These are phyloP conservation scores for Pulveroboletus sp. DNA, from an alignment of 768 basidiomycete genomes.

Conservation along the genomic window DNA sequence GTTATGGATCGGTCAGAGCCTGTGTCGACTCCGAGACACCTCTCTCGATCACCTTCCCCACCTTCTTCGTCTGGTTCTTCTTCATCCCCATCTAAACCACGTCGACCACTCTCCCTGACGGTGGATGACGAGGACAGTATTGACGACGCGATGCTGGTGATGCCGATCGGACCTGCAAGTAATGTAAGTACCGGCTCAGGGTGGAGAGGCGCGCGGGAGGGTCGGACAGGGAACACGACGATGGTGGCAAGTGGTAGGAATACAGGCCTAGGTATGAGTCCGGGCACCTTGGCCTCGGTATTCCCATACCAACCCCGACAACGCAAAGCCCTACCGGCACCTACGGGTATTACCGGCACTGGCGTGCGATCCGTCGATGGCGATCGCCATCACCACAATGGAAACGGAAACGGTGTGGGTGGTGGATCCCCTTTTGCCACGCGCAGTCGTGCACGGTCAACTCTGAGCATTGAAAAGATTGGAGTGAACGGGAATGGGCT, in stretches of 20 bases:
- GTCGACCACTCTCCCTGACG: slow-evolving; percentile 25
- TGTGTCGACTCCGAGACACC: slow-evolving; percentile 27
- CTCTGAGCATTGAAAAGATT: slow-evolving; percentile 60
- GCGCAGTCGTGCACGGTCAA: slow-evolving; percentile 49
- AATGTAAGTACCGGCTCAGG: slow-evolving; percentile 11
- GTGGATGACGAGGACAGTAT: slow-evolving; percentile 69
- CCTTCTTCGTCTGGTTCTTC: slow-evolving; percentile 21
- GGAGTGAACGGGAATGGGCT: slow-evolving; percentile 23
- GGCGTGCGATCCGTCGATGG: slow-evolving; percentile 37
- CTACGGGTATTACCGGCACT: slow-evolving; percentile 8
- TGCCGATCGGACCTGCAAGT: slow-evolving; percentile 56
- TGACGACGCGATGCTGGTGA: slow-evolving; percentile 72
- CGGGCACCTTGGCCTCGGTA: no score
- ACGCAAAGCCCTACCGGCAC: slow-evolving; percentile 37
- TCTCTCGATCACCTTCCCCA: slow-evolving; percentile 30
- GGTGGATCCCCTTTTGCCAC: slow-evolving; percentile 33
- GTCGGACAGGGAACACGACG: slow-evolving; percentile 8
- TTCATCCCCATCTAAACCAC: slow-evolving; percentile 20
- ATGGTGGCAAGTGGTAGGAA: slow-evolving; percentile 28
- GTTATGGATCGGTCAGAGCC: slow-evolving; percentile 69
- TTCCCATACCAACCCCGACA: slow-evolving; percentile 41
- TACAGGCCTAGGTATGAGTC: no score
- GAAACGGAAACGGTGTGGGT: slow-evolving; percentile 13
- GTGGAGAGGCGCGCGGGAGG: slow-evolving; percentile 9
- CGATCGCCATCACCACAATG: slow-evolving; percentile 5